A percentile compares a stretch with the other conserved stretches of the same genome.
Conservation (phyloP, 805 yeast species). For the Pichia exigua region DNA sequence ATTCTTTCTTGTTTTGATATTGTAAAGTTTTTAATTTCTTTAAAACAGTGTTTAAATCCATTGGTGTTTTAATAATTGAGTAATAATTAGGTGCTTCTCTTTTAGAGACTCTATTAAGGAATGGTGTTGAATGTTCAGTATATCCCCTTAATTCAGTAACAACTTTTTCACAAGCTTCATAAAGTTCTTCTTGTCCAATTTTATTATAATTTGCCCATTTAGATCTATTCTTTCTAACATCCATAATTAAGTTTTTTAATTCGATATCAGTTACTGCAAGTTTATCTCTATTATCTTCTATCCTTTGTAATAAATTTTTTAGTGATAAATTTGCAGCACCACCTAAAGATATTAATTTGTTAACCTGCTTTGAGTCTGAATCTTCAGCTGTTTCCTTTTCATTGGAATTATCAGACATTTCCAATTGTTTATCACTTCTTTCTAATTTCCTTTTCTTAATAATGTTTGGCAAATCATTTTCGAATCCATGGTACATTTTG, state of each 20-base stretch:
- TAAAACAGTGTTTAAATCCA: constrained; percentile 94
- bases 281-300: constrained; percentile 73
- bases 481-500: constrained; percentile 68
- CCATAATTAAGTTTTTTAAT: constrained; percentile 75
- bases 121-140: constrained; percentile 95
- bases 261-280: constrained; percentile 73
- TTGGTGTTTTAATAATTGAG: constrained; percentile 81
- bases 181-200: constrained; percentile 94
- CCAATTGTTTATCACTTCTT: constrained; percentile 68
- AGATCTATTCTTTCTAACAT: constrained; percentile 89
- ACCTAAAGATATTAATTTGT: constrained; percentile 26
- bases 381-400: constrained; percentile 11
- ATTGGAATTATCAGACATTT: constrained; percentile 24
- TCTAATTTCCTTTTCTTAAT: constrained; percentile 70
- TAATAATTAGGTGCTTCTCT: constrained; percentile 97
- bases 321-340: constrained; percentile 75
- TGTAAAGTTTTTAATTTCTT: constrained; percentile 78
- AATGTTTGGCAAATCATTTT: constrained; percentile 67
- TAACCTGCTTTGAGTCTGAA: constrained; percentile 20
- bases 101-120: constrained; percentile 90
- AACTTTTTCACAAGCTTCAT: constrained; percentile 96
- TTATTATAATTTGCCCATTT: constrained; percentile 97
- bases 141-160: constrained; percentile 81
- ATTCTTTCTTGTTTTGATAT: constrained; percentile 76
- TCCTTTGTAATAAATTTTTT: constrained; percentile 70